Percentiles rank a stretch among this genome's conserved stretches.
These are phyloP conservation scores for Hypoxylon sp. DNA, from an alignment of 2,329 filamentous ascomycete genomes.

Conservation along the genomic window DNA sequence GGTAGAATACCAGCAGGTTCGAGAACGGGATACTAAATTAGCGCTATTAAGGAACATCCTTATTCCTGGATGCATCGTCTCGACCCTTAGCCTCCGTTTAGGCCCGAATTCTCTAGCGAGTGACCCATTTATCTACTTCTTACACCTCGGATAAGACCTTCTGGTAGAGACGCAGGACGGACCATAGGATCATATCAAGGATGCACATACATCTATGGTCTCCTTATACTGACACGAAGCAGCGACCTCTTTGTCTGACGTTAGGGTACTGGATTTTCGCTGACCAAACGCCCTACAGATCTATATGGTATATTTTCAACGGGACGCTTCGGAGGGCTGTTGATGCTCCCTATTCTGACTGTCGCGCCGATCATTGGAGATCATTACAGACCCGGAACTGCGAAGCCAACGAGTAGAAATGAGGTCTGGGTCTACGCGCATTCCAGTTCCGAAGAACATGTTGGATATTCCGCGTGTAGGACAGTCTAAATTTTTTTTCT, in stretches of 20 bases:
- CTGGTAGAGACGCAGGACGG: background rate
- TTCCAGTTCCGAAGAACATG: background rate
- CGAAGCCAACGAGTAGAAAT: background rate
- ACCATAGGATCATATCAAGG: background rate
- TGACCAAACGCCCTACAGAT: background rate
- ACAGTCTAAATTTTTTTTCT: background rate
- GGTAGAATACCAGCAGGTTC: background rate
- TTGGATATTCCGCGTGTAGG: background rate
- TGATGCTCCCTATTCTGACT: background rate
- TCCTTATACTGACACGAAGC: background rate
- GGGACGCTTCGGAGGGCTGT: background rate
- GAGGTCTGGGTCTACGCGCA: background rate
- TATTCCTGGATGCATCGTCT: conserved; percentile 11
- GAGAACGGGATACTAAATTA: conserved; percentile 6
- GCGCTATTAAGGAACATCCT: background rate
- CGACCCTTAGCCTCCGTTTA: background rate
- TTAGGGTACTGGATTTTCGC: background rate
- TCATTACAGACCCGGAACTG: background rate
- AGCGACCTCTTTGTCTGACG: conserved; percentile 1
- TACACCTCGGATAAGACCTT: background rate
- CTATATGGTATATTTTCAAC: background rate
- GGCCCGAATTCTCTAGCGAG: background rate
- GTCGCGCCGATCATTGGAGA: background rate
- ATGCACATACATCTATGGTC: background rate
- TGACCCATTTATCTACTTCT: background rate